phyloP scores from a whole-genome alignment of 1,139 yeast genomes.

The Hyphopichia burtonii region DNA sequence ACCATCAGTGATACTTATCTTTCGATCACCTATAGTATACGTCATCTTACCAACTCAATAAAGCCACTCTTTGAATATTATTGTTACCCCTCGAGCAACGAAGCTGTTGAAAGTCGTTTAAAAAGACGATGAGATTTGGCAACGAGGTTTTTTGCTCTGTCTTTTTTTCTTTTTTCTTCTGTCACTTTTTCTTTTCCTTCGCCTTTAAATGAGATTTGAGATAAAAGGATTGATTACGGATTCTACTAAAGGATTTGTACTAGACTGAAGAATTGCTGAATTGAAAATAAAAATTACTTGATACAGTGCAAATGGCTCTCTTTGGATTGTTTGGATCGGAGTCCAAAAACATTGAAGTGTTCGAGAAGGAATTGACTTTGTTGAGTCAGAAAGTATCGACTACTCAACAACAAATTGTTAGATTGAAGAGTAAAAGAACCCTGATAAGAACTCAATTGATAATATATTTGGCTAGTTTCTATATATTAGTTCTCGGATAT shows the following conservation, averaged over 20 bases:
- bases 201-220: too few species aligned
- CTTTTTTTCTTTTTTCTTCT: not conserved
- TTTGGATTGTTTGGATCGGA: slow-evolving; percentile 32
- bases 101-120: too few species aligned
- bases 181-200: not conserved
- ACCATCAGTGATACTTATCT: slow-evolving; percentile 7
- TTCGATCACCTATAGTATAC: slow-evolving; percentile 33
- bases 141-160: too few species aligned
- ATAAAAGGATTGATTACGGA: too few species aligned
- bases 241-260: too few species aligned
- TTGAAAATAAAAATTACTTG: too few species aligned
- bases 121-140: too few species aligned
- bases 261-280: too few species aligned
- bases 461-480: slow-evolving; percentile 29
- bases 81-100: too few species aligned
- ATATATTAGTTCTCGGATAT: slow-evolving; percentile 28
- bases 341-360: slow-evolving; percentile 22
- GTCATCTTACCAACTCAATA: too few species aligned
- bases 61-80: not conserved
- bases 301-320: too few species aligned
- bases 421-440: slow-evolving; percentile 16
- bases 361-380: slow-evolving; percentile 50
- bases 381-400: slow-evolving; percentile 38
- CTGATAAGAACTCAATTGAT: slow-evolving; percentile 12
- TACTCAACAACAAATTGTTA: slow-evolving; percentile 31